A percentile compares a stretch with the other conserved stretches of the same genome.
phyloP scores from a whole-genome alignment of 805 yeast species.

The Candida coquimbonensis region DNA sequence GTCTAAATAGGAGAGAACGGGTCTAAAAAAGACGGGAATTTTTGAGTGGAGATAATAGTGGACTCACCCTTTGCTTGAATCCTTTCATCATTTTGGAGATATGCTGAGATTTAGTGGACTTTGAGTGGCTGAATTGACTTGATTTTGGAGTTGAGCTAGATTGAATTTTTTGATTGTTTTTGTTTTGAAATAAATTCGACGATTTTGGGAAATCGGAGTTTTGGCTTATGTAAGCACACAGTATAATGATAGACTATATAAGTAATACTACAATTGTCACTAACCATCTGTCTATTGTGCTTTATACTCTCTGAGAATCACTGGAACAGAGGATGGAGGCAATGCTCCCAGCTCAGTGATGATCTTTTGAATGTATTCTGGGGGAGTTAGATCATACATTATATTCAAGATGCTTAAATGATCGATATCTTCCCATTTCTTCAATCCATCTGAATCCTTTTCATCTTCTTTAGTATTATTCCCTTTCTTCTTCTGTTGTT shows the following conservation, averaged over 20 bases:
- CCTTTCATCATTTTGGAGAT: conserved; percentile 61
- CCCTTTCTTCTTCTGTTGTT: conserved; percentile 21
- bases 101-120: too few species aligned
- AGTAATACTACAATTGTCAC: background rate
- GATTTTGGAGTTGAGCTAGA: too few species aligned
- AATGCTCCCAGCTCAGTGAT: conserved; percentile 94
- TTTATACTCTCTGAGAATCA: conserved; percentile 87
- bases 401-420: conserved; percentile 71
- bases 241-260: background rate
- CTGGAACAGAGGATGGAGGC: conserved; percentile 98
- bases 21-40: background rate
- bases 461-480: conserved; percentile 17
- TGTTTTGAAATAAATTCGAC: background rate
- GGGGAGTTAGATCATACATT: conserved; percentile 91
- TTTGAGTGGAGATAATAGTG: conserved; percentile 2
- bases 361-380: conserved; percentile 86
- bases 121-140: too few species aligned
- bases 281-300: conserved; percentile 3
- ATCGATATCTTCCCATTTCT: conserved; percentile 58
- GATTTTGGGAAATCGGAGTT: background rate
- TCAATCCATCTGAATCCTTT: conserved; percentile 27
- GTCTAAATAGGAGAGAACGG: background rate
- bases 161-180: background rate
- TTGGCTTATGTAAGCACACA: background rate
- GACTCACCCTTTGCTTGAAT: conserved; percentile 49